These are phyloP conservation scores for Lyophyllum decastes DNA, from an alignment of 768 basidiomycete genomes.

Conservation along the genomic window DNA sequence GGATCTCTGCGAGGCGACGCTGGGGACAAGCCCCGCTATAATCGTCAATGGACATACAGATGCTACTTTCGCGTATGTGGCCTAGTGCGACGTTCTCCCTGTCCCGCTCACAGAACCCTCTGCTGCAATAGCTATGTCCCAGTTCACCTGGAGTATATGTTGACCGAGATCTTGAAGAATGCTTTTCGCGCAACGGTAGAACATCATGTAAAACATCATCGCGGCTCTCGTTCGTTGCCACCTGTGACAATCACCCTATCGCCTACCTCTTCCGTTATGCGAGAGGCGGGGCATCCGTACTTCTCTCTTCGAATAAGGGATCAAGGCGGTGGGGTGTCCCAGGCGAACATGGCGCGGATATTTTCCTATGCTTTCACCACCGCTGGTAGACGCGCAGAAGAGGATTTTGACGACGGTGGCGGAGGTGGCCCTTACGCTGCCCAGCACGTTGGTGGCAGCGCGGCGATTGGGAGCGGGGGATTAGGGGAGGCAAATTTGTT, in stretches of 20 bases:
- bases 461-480: slow-evolving; percentile 50
- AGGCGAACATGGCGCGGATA: slow-evolving; percentile 71
- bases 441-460: slow-evolving; percentile 74
- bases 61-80: slow-evolving; percentile 76
- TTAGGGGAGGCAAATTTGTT: slow-evolving; percentile 60
- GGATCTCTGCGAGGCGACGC: slow-evolving; percentile 82
- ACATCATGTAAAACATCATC: slow-evolving; percentile 51
- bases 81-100: not conserved
- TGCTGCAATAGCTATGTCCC: slow-evolving; percentile 63
- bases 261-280: slow-evolving; percentile 41
- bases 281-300: slow-evolving; percentile 34
- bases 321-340: slow-evolving; percentile 83
- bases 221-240: slow-evolving; percentile 43
- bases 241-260: slow-evolving; percentile 76
- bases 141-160: slow-evolving; percentile 87
- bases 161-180: slow-evolving; percentile 91
- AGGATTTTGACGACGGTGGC: slow-evolving; percentile 37
- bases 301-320: slow-evolving; percentile 83
- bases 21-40: slow-evolving; percentile 70
- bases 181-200: slow-evolving; percentile 90
- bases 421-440: slow-evolving; percentile 78
- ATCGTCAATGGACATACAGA: slow-evolving; percentile 70
- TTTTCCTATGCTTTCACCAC: slow-evolving; percentile 95
- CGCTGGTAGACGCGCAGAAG: slow-evolving; percentile 53
- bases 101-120: slow-evolving; percentile 3